Percentiles rank a stretch among this genome's conserved stretches.
Conservation (phyloP, 2,329 filamentous ascomycete genomes). For the Diaporthe sp. region DNA sequence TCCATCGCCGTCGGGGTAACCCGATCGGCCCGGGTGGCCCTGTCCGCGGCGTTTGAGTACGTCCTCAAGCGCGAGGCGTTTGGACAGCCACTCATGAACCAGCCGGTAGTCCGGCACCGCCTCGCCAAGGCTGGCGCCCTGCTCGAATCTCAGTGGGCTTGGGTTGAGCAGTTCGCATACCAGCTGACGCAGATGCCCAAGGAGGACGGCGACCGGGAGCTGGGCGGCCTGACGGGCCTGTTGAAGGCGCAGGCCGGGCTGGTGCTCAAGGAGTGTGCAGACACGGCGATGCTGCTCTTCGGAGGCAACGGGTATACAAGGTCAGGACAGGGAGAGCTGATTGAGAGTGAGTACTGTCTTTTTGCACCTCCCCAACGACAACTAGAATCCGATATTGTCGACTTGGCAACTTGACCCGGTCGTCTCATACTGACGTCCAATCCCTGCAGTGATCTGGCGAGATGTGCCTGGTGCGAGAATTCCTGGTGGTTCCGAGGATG, state of each 20-base stretch:
- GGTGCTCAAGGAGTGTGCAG: slow-evolving; percentile 77
- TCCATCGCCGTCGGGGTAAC: slow-evolving; percentile 73
- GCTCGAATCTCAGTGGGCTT: slow-evolving; percentile 77
- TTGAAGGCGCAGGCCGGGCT: slow-evolving; percentile 79
- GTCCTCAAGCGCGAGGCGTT: slow-evolving; percentile 52
- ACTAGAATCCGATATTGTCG: neutral
- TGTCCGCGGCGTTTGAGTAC: slow-evolving; percentile 50
- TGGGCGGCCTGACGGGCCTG: slow-evolving; percentile 78
- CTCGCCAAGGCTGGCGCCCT: slow-evolving; percentile 76
- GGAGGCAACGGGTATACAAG: slow-evolving; percentile 80
- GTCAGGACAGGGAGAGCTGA: slow-evolving; percentile 76
- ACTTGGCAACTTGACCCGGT: neutral
- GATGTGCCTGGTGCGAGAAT: slow-evolving; percentile 72
- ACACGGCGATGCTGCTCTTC: slow-evolving; percentile 76
- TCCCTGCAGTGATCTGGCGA: slow-evolving; percentile 63
- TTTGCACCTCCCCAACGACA: neutral
- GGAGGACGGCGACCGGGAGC: slow-evolving; percentile 68
- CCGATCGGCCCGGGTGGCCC: slow-evolving; percentile 61
- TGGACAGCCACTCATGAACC: slow-evolving; percentile 70
- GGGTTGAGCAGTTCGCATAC: slow-evolving; percentile 78
- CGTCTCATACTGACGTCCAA: neutral
- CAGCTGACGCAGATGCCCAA: slow-evolving; percentile 73
- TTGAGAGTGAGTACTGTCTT: slow-evolving; percentile 67
- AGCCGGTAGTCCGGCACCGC: slow-evolving; percentile 79
- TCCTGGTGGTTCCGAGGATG: slow-evolving; percentile 78